phyloP scores from a whole-genome alignment of 2,329 filamentous ascomycete species.

The Fusarium palustre region DNA sequence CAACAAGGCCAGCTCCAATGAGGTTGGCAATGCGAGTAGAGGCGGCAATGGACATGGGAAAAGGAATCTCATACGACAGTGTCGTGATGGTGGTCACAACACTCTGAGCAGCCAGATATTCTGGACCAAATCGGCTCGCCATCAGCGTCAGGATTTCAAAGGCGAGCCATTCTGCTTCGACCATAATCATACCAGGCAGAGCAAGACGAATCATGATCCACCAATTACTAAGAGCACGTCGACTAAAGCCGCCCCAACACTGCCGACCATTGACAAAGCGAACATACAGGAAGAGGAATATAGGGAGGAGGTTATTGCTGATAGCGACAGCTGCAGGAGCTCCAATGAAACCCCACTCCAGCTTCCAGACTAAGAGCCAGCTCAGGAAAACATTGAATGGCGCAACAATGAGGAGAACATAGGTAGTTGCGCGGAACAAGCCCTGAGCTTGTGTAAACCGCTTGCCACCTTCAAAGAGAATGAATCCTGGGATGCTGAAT shows the following conservation, averaged over 20 bases:
- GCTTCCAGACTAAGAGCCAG: slow-evolving; percentile 81
- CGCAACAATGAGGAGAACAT: slow-evolving; percentile 79
- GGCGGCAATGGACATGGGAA: slow-evolving; percentile 88
- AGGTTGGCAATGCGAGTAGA: slow-evolving; percentile 92
- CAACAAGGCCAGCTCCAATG: slow-evolving; percentile 85
- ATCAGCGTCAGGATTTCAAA: slow-evolving; percentile 93
- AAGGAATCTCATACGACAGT: slow-evolving; percentile 90
- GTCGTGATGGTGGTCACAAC: slow-evolving; percentile 82
- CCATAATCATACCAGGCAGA: slow-evolving; percentile 90
- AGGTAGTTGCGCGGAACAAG: slow-evolving; percentile 81
- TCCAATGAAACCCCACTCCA: slow-evolving; percentile 78
- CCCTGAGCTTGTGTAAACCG: slow-evolving; percentile 87
- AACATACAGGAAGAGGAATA: slow-evolving; percentile 83
- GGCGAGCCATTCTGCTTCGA: slow-evolving; percentile 91
- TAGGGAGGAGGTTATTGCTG: slow-evolving; percentile 80
- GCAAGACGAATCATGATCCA: slow-evolving; percentile 85
- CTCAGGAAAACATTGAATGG: slow-evolving; percentile 83
- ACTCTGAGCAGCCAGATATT: slow-evolving; percentile 87
- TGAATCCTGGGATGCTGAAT: slow-evolving; percentile 79
- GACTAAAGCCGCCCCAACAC: slow-evolving; percentile 87
- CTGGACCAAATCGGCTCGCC: slow-evolving; percentile 81
- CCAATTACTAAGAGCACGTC: slow-evolving; percentile 79
- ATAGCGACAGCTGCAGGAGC: slow-evolving; percentile 84
- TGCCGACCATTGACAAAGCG: slow-evolving; percentile 77
- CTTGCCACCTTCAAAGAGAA: slow-evolving; percentile 81